Evolutionary conservation across 768 basidiomycete species (phyloP).

Genomic region (Trametes cinnabarina): DNA sequence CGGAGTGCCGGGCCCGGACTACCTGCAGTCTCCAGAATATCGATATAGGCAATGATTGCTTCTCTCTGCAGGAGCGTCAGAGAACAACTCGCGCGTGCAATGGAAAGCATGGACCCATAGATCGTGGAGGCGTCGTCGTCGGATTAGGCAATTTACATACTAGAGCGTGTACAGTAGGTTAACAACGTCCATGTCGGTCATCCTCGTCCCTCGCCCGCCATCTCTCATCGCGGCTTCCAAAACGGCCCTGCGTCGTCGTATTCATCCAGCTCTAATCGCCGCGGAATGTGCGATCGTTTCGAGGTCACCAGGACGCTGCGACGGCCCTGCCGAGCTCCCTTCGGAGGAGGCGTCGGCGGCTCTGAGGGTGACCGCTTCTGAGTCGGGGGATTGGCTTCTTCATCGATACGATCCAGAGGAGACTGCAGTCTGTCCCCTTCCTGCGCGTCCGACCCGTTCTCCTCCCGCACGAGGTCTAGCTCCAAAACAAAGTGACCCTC

Average conservation of each 20-base stretch:
- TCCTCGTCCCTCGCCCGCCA: not conserved
- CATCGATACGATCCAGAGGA: constrained; percentile 26
- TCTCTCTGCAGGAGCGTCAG: not conserved
- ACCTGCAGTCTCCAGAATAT: not conserved
- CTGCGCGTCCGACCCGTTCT: constrained; percentile 34
- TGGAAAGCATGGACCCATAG: too few relatives aligned
- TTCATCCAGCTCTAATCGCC: constrained; percentile 10
- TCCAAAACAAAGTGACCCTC: constrained; percentile 59
- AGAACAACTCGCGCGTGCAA: not conserved
- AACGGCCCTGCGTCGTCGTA: constrained; percentile 11
- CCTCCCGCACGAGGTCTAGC: constrained; percentile 30
- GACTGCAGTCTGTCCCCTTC: constrained; percentile 38
- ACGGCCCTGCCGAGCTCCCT: constrained; percentile 11
- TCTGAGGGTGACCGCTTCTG: constrained; percentile 10
- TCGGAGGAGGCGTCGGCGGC: constrained; percentile 10
- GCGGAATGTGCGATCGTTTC: constrained; percentile 18
- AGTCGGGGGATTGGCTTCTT: constrained; percentile 27
- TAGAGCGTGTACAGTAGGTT: constrained; percentile 14
- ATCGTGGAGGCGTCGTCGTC: too few relatives aligned
- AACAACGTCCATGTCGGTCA: constrained; percentile 6
- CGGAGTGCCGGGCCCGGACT: too few relatives aligned
- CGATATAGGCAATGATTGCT: not conserved
- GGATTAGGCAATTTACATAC: constrained; percentile 14
- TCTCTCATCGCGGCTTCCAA: constrained; percentile 17
- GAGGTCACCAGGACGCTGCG: constrained; percentile 16